Base-by-base conservation (phyloP, 805 yeast species). In the Tetrapisispora iriomotensis region DNA sequence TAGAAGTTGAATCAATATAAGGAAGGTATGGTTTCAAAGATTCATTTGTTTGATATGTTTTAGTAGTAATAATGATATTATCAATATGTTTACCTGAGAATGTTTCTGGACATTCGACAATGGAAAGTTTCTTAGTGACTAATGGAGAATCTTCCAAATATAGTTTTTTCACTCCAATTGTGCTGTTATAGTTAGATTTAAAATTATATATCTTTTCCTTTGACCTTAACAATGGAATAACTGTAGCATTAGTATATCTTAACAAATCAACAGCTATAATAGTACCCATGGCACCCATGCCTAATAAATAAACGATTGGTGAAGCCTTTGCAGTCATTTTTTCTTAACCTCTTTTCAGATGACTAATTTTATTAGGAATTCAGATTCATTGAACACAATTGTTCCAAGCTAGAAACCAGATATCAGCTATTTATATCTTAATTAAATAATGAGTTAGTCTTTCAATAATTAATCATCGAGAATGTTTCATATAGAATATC, bases 21-120 rank as follows among this genome's bases (percentile, higher is more conserved):
- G 70, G 67, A 17, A 75, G 44, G 38, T 77, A 66, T 3, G 81
- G 80, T 25, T 50, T 53, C 14, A 88, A 43, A 0, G 96, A 94
- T 3, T 59, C 56, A 18, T 68, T 61, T 0, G 94, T 82, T 51
- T 82, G 84, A 44, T 80, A 76, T 0, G 94, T 77, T 59, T 90
- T 90, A 4, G 95, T 86, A 8, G 94, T 67, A 8, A 90, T 71
- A 8, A 90, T 69, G 43, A 90, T 60, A 49, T 79, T 72, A 14
- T 67, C 66, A 33, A 82, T 75, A 1, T 53, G 53, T 2, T 43
- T 46, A 2, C 45, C 45, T 9, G 36, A 51, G 40, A 29, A 39
- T 14, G 34, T 19, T 20, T 34, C 38, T 4, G 41, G 41, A 25
- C 35, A 29, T 14, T 34, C 18, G 26, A 43, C 36, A 39, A 1